Conservation (phyloP, 2,329 filamentous ascomycete species). For the Lasiodiplodia gonubiensis region DNA sequence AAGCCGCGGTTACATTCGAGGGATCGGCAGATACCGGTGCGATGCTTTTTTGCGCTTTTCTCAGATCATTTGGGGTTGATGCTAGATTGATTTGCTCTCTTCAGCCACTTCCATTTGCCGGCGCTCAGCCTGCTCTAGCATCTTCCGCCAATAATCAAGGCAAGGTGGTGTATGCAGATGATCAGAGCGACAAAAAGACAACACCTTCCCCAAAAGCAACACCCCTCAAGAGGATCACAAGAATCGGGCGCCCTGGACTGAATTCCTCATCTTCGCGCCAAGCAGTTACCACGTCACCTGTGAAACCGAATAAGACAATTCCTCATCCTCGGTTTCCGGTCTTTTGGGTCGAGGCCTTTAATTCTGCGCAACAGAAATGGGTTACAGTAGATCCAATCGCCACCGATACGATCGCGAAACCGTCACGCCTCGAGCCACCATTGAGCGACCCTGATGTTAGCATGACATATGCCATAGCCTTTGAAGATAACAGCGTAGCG, state of each 20-base stretch:
- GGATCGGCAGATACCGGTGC: constrained; percentile 90
- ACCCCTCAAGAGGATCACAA: constrained; percentile 23
- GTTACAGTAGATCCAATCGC: constrained; percentile 84
- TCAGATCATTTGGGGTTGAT: constrained; percentile 82
- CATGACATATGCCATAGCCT: constrained; percentile 83
- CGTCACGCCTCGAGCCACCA: constrained; percentile 80
- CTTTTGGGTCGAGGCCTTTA: constrained; percentile 94
- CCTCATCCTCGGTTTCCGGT: constrained; percentile 66
- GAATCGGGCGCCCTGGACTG: constrained; percentile 11
- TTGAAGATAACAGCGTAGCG: constrained; percentile 77
- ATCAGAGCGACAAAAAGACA: neutral
- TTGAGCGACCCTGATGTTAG: constrained; percentile 75
- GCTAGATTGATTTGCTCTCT: constrained; percentile 87
- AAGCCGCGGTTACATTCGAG: constrained; percentile 69
- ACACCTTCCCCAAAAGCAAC: neutral
- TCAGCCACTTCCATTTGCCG: constrained; percentile 76
- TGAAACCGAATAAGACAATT: constrained; percentile 18
- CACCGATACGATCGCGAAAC: constrained; percentile 77
- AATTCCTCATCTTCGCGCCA: constrained; percentile 1
- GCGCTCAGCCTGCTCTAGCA: constrained; percentile 35
- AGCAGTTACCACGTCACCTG: neutral
- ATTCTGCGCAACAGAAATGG: constrained; percentile 88
- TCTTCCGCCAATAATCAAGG: constrained; percentile 36
- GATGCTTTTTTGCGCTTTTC: constrained; percentile 86
- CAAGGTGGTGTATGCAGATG: constrained; percentile 33